Evolutionary conservation across 305 asterid genomes (phyloP).

Genomic region (Euphrasia arctica): DNA sequence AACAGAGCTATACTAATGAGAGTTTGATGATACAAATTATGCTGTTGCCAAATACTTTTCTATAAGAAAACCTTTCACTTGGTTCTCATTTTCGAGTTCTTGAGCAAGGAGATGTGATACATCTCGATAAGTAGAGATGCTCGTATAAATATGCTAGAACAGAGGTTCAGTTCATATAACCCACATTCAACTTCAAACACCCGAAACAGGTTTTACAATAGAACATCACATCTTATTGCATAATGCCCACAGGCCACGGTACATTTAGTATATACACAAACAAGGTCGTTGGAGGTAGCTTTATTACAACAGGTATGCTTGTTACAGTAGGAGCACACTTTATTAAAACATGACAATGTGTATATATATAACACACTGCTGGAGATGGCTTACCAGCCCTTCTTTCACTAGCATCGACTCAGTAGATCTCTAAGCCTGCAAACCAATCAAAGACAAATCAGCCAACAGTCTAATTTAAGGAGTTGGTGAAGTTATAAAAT

Average conservation of each 20-base stretch:
- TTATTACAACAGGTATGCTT: too few relatives aligned
- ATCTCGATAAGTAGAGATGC: too few relatives aligned
- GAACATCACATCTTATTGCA: neutral
- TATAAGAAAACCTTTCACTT: too few relatives aligned
- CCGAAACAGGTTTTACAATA: too few relatives aligned
- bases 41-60: neutral
- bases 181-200: too few relatives aligned
- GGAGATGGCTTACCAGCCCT: neutral
- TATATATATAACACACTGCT: neutral
- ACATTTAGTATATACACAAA: too few relatives aligned
- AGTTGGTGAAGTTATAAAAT: neutral
- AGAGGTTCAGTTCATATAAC: too few relatives aligned
- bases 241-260: neutral
- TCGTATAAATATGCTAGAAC: too few relatives aligned
- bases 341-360: neutral
- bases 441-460: slow-evolving; percentile 4
- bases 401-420: slow-evolving; percentile 5
- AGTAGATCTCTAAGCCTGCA: slow-evolving; percentile 33
- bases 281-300: too few relatives aligned
- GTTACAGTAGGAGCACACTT: too few relatives aligned
- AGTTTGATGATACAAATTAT: slow-evolving; percentile 5
- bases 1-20: slow-evolving; percentile 16
- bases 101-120: too few relatives aligned
- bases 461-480: neutral
- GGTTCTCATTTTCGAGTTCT: too few relatives aligned